Conservation (phyloP, 768 basidiomycete species). For the Tubosaeta sp. region DNA sequence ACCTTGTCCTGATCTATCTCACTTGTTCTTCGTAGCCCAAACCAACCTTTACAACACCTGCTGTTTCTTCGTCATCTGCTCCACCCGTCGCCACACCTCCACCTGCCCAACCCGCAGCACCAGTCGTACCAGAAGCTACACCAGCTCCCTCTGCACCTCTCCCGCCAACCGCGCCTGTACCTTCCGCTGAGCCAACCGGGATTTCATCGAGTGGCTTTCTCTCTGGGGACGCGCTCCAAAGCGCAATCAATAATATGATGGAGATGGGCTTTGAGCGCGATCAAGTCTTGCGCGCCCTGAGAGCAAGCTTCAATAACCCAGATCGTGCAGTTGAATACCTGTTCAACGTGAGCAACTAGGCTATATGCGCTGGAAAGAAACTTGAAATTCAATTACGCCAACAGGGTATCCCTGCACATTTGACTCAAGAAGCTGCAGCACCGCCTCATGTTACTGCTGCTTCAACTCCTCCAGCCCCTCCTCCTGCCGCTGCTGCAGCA, state of each 20-base stretch:
- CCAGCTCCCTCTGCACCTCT: constrained; percentile 33
- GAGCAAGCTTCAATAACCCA: constrained; percentile 96
- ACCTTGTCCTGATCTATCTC: not conserved
- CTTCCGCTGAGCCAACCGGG: constrained; percentile 28
- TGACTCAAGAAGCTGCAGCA: constrained; percentile 20
- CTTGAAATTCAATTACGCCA: constrained; percentile 9
- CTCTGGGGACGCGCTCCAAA: constrained; percentile 70
- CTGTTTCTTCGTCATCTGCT: constrained; percentile 20
- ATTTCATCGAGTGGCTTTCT: constrained; percentile 59
- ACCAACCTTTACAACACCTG: constrained; percentile 33
- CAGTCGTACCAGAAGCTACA: constrained; percentile 31
- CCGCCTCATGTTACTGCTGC: constrained; percentile 44
- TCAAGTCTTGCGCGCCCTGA: constrained; percentile 76
- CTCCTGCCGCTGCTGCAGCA: constrained; percentile 38
- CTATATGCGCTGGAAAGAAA: not conserved
- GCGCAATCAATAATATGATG: constrained; percentile 75
- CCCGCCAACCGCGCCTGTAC: constrained; percentile 29
- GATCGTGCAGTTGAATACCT: constrained; percentile 98
- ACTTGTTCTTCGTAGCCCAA: constrained; percentile 45
- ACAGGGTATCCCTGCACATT: constrained; percentile 78
- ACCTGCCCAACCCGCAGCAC: constrained; percentile 20
- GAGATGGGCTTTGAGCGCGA: constrained; percentile 95
- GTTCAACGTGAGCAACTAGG: constrained; percentile 63
- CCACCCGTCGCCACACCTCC: constrained; percentile 9
- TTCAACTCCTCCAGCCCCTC: constrained; percentile 33